These are phyloP conservation scores for Penicillium canescens DNA, from an alignment of 495 filamentous ascomycete genomes.

Conservation along the genomic window DNA sequence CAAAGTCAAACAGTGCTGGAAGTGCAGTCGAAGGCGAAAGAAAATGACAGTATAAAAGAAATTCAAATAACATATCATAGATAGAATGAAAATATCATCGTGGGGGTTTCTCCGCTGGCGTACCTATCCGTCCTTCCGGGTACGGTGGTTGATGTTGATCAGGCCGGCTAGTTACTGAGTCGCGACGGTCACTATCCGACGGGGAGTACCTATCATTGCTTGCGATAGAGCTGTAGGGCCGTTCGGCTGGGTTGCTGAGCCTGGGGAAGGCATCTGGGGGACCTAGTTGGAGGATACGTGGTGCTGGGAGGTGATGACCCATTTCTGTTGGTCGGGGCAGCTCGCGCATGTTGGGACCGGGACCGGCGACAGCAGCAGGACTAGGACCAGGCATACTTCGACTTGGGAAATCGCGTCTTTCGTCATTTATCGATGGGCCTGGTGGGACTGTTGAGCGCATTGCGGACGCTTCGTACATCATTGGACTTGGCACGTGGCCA, in stretches of 20 bases:
- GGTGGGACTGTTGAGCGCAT: slow-evolving; percentile 6
- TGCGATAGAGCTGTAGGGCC: slow-evolving; percentile 16
- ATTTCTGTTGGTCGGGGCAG: slow-evolving; percentile 35
- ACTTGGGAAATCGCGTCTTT: no score
- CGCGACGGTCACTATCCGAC: slow-evolving; percentile 28
- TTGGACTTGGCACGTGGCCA: neutral
- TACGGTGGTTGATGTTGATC: slow-evolving; percentile 14
- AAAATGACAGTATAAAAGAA: neutral
- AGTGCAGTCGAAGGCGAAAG: neutral
- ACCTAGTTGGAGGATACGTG: slow-evolving; percentile 33
- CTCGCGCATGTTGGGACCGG: slow-evolving; percentile 30
- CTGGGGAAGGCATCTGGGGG: slow-evolving; percentile 31
- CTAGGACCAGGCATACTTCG: neutral
- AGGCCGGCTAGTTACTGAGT: slow-evolving; percentile 18
- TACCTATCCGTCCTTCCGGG: slow-evolving; percentile 13
- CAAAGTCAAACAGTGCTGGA: neutral
- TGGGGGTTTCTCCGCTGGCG: slow-evolving; percentile 20
- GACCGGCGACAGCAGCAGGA: slow-evolving; percentile 13
- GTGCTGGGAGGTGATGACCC: slow-evolving; percentile 34
- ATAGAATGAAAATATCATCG: slow-evolving; percentile 5
- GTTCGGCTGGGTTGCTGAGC: slow-evolving; percentile 19
- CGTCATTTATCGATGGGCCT: no score
- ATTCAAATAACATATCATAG: neutral
- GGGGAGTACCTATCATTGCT: slow-evolving; percentile 29
- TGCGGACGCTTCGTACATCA: slow-evolving; percentile 12